A percentile compares a stretch with the other conserved stretches of the same genome.
phyloP scores from a whole-genome alignment of 1,139 yeast species.

The Saccharomyces pastorianus region DNA sequence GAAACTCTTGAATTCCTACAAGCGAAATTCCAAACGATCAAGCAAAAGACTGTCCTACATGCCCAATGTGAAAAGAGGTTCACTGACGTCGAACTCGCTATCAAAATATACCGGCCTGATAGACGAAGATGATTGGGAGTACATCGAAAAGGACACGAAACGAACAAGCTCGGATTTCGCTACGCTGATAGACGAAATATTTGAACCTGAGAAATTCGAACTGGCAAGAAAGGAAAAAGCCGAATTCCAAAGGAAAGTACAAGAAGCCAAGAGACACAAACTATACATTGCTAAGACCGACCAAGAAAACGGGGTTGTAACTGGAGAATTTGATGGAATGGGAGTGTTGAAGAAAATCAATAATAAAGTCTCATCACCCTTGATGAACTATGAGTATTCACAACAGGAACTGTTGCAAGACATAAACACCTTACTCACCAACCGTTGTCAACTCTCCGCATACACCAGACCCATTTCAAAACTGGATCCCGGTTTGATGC shows the following conservation, averaged over 20 bases:
- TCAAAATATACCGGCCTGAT: conserved; percentile 66
- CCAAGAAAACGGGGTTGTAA: conserved; percentile 10
- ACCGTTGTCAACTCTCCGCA: conserved; percentile 32
- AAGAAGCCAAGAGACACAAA: conserved; percentile 42
- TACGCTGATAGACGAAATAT: conserved; percentile 63
- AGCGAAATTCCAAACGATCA: conserved; percentile 24
- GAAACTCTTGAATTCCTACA: conserved; percentile 4
- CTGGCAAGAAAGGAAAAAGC: conserved; percentile 46
- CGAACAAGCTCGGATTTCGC: conserved; percentile 75
- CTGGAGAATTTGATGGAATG: conserved; percentile 11
- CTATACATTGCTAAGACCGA: conserved; percentile 24
- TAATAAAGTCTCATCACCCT: neutral
- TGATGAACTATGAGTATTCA: neutral
- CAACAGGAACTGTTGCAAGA: conserved; percentile 9
- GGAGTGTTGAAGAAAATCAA: neutral
- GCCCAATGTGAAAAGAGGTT: conserved; percentile 50
- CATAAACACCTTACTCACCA: neutral
- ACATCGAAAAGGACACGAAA: conserved; percentile 65
- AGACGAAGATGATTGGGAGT: conserved; percentile 50
- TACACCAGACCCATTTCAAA: conserved; percentile 57
- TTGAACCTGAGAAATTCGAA: conserved; percentile 56
- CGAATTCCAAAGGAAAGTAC: conserved; percentile 35
- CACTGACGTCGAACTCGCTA: conserved; percentile 54
- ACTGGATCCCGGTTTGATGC: conserved; percentile 49
- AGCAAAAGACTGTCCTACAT: conserved; percentile 31